phyloP scores from a whole-genome alignment of 306 rosid genomes.

The Trifolium subterraneum region DNA sequence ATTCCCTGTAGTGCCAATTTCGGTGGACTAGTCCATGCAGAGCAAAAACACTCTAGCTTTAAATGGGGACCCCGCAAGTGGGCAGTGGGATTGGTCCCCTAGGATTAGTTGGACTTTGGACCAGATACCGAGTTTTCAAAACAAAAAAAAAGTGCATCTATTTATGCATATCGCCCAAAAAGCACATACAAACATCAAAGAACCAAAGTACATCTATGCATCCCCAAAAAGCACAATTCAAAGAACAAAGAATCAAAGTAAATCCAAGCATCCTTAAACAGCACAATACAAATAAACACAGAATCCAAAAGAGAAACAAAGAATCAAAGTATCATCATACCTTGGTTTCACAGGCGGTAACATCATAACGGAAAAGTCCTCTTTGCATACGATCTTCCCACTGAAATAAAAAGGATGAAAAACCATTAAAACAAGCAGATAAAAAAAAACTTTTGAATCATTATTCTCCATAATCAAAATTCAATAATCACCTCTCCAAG shows the following conservation, averaged over 20 bases:
- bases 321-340: conserved; percentile 41
- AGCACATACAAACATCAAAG: not conserved
- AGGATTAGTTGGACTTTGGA: no score
- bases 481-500: conserved; percentile 72
- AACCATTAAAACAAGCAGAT: conserved; percentile 26
- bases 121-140: no score
- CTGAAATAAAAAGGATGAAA: conserved; percentile 45
- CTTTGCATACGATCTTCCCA: conserved; percentile 97
- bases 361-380: conserved; percentile 94
- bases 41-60: no score
- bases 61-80: no score
- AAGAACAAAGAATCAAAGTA: conserved; percentile 9
- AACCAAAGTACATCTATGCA: not conserved
- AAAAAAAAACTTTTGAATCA: not conserved
- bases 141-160: not conserved
- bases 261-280: not conserved
- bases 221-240: not conserved
- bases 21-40: no score
- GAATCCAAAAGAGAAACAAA: not conserved
- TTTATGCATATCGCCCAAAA: not conserved
- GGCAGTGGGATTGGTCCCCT: no score
- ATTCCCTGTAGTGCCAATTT: no score
- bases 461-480: conserved; percentile 27
- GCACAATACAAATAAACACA: not conserved
- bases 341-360: conserved; percentile 94